Evolutionary conservation across 2,329 filamentous ascomycete species (phyloP).

Genomic region (Exophiala spinifera): DNA sequence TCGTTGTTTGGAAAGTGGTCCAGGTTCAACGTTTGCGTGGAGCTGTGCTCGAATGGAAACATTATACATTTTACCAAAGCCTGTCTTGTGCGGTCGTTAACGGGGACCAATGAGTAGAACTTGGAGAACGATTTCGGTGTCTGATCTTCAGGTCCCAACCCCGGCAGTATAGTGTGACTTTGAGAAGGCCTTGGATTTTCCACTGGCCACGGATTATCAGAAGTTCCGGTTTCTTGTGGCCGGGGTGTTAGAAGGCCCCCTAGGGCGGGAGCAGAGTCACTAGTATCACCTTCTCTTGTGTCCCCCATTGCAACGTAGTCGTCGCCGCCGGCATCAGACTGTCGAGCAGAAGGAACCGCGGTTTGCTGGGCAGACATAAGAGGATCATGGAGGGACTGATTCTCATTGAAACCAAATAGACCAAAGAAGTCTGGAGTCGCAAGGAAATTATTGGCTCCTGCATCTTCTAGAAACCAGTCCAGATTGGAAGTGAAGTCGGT

Average conservation of each 20-base stretch:
- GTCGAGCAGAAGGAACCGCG: neutral
- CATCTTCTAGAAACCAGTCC: conserved; percentile 7
- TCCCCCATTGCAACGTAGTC: too few species aligned
- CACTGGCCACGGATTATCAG: conserved; percentile 7
- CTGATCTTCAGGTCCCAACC: neutral
- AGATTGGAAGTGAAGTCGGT: conserved; percentile 6
- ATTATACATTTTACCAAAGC: neutral
- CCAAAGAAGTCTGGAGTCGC: neutral
- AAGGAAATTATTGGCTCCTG: neutral
- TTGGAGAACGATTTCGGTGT: neutral
- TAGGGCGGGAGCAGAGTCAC: neutral
- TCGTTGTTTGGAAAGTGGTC: conserved; percentile 5
- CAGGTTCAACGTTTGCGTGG: too few species aligned
- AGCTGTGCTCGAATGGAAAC: neutral
- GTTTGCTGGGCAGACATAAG: neutral
- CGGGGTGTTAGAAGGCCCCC: conserved; percentile 5
- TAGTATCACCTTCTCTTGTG: too few species aligned
- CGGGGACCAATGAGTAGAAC: neutral
- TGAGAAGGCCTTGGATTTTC: conserved; percentile 3
- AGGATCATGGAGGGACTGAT: neutral
- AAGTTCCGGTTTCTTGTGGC: conserved; percentile 9
- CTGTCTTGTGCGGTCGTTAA: neutral
- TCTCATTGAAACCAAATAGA: neutral
- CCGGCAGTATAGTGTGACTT: neutral
- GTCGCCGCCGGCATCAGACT: too few species aligned